Base-by-base conservation (phyloP, 2,329 filamentous ascomycete species). In the Helminthosporium solani region DNA sequence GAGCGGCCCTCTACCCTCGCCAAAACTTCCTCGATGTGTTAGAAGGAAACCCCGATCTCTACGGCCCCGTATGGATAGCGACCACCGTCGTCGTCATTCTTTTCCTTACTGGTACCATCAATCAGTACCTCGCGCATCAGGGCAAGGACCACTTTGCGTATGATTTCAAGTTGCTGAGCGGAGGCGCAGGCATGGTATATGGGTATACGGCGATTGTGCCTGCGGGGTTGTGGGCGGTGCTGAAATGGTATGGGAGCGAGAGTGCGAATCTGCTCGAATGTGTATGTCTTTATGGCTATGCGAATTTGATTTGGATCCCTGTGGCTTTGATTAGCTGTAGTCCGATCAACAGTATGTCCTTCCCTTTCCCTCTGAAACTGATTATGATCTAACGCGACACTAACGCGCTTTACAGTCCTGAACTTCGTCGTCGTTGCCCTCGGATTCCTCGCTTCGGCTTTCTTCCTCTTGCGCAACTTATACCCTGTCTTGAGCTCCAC, bases 51-150 rank as follows among this genome's bases (percentile, higher is more conserved):
- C 89, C 94, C 1, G 94, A 99, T 66, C 76, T 99, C 27, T 99
- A 99, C 76, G 92, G 92, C 1, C 94, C 94, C 1, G 90, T 97
- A 67, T 99, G 94, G 94, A 97, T 99, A 73, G 94, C 94, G 8
- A 97, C 94, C 0, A 97, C 94, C 0, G 94, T 99, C 8, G 86
- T 99, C 11, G 81, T 99, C 53, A 97, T 99, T 49, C 75, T 99
- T 25, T 99, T 99, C 73, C 71, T 99, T 35, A 94, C 92, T 1
- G 94, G 94, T 11, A 97, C 94, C 0, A 96, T 99, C 55, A 95
- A 86, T 66, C 87, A 94, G 72, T 97, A 95, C 71, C 75, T 96
- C 40, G 83, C 87, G 20, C 79, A 79, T 19, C 81, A 81, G 34
- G 80, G 82, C 43, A 80, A 79, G 40, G 74, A 82, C 18, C 84